A percentile compares a stretch with the other conserved stretches of the same genome.
These are phyloP conservation scores for Ceratocystis alfenasii DNA, from an alignment of 2,329 filamentous ascomycete species.

Conservation along the genomic window DNA sequence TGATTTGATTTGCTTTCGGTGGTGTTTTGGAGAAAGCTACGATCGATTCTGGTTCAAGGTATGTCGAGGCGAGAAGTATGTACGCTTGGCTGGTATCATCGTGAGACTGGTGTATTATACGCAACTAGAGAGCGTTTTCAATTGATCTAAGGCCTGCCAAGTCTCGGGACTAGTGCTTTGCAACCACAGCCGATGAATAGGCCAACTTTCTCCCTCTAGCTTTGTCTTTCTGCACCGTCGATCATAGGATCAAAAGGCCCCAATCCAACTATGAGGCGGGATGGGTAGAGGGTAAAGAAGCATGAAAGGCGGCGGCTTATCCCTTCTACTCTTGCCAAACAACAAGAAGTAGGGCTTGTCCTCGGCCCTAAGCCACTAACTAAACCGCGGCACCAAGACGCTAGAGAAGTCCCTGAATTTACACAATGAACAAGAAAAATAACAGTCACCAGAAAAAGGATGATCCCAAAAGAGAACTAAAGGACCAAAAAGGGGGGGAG, in stretches of 20 bases:
- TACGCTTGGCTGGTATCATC: neutral
- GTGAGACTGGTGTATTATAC: neutral
- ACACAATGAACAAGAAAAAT: neutral
- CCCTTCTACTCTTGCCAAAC: neutral
- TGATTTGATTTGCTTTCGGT: slow-evolving; percentile 5
- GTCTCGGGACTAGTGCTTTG: neutral
- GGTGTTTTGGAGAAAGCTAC: neutral
- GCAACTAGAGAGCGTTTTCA: neutral
- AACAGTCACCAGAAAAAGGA: neutral
- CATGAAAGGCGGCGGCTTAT: neutral
- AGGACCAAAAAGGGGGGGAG: neutral
- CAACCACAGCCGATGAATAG: neutral
- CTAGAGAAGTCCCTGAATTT: neutral
- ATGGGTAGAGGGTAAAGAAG: neutral
- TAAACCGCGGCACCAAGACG: too few relatives aligned
- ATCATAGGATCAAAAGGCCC: slow-evolving; percentile 4
- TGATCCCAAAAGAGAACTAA: neutral
- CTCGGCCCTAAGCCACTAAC: too few relatives aligned
- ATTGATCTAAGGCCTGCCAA: neutral
- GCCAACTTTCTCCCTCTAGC: neutral
- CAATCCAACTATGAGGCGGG: neutral
- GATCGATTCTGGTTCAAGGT: neutral
- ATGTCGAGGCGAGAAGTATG: neutral
- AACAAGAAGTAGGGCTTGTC: too few relatives aligned
- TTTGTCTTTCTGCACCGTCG: neutral